Base-by-base conservation (phyloP, 1,284 basidiomycete genomes). In the Paramarasmius palmivorus region DNA sequence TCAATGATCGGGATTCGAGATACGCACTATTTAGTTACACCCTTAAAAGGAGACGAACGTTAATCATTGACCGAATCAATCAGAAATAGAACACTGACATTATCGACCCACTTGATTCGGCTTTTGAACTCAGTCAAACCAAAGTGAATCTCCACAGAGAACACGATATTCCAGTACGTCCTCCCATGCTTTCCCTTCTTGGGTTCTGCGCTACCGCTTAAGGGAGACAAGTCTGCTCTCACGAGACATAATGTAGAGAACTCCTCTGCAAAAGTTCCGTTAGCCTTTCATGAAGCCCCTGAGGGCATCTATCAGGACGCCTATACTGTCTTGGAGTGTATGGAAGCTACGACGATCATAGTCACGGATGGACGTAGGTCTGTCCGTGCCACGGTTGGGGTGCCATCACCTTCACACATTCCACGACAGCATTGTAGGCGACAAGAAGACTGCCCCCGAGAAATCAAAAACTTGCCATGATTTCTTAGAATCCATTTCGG, bases 101-200 rank as follows among this genome's bases (percentile, higher is more conserved):
- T 82, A 63, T 90, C 88, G 42, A 83, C 76, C 88, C 88, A 90
- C 66, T 90, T 90, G 56, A 90, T 89, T 51, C 88, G 77, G 1
- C 88, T 86, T 65, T 75, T 86, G 71, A 90, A 90, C 68, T 91
- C 88, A 0, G 88, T 90, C 58, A 90, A 64, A 37, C 88, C 88
- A 57, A 90, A 90, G 64, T 90, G 86, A 53, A 91, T 90, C 65
- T 90, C 88, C 34, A 91, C 83, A 34, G 84, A 86, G 67, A 90
- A 90, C 19, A 90, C 83, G 56, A 90, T 89, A 19, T 86, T 88
- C 86, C 86, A 90, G 59, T 89, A 90, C 12, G 75, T 82, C 69
- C 82, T 86, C 47, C 84, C 84, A 44, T 77, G 79, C 59, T 69
- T 79, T 1, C 86, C 83, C 6, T 70, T 66, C 64, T 89, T 89